Evolutionary conservation across 2,329 filamentous ascomycete genomes (phyloP).

Genomic region (Eutypella sp.): DNA sequence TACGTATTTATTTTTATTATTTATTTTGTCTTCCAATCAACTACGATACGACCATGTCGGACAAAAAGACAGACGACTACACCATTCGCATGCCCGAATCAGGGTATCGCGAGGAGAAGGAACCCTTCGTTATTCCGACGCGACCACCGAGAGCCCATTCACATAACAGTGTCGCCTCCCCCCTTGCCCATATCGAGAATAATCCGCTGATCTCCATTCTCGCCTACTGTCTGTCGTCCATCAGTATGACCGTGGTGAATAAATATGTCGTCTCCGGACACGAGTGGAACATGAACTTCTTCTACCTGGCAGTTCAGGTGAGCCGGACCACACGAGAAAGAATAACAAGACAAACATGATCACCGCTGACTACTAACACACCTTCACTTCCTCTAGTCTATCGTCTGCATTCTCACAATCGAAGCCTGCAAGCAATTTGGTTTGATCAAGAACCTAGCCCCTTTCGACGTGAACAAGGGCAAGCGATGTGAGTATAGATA

Average conservation of each 20-base stretch:
- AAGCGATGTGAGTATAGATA: constrained; percentile 73
- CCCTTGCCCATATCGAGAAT: constrained; percentile 56
- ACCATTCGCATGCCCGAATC: constrained; percentile 64
- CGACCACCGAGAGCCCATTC: constrained; percentile 35
- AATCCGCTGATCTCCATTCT: constrained; percentile 77
- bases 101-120: constrained; percentile 48
- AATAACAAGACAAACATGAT: constrained; percentile 6
- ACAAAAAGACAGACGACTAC: constrained; percentile 86
- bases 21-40: no score
- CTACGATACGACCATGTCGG: constrained; percentile 61
- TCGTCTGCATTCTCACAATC: constrained; percentile 85
- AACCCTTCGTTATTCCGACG: constrained; percentile 38
- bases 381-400: constrained; percentile 64
- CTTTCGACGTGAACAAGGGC: constrained; percentile 82
- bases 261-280: constrained; percentile 94
- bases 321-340: constrained; percentile 22
- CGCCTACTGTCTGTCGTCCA: constrained; percentile 92
- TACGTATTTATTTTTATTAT: not conserved
- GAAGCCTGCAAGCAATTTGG: constrained; percentile 74
- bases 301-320: constrained; percentile 91
- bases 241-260: constrained; percentile 99
- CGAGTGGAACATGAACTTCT: constrained; percentile 94
- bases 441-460: constrained; percentile 74
- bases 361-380: constrained; percentile 8
- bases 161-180: constrained; percentile 26